These are phyloP conservation scores for Epichloe brachyelytri DNA, from an alignment of 2,329 filamentous ascomycete species.

Conservation along the genomic window DNA sequence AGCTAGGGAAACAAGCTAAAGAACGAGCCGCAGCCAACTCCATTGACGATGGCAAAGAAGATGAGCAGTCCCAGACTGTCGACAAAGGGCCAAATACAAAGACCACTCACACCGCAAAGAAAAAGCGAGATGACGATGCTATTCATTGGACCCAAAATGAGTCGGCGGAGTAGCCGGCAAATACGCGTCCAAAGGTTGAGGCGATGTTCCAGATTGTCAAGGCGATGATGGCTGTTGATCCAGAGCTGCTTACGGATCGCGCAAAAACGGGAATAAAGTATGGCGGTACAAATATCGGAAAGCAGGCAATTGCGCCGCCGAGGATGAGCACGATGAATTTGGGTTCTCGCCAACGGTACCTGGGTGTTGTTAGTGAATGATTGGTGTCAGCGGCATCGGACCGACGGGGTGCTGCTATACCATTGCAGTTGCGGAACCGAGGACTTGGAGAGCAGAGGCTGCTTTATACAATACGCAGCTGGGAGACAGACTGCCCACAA, in stretches of 20 bases:
- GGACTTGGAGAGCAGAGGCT: constrained; percentile 4
- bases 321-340: constrained; percentile 13
- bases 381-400: background rate
- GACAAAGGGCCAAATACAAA: constrained; percentile 16
- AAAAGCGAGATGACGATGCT: constrained; percentile 14
- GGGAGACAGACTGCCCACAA: constrained; percentile 17
- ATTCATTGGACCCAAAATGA: constrained; percentile 15
- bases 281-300: constrained; percentile 16
- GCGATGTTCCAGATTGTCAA: constrained; percentile 16
- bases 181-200: constrained; percentile 14
- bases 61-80: constrained; percentile 11
- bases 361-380: constrained; percentile 1
- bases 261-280: constrained; percentile 18
- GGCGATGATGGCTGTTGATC: constrained; percentile 10
- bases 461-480: constrained; percentile 12
- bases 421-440: constrained; percentile 13
- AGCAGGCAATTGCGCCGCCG: constrained; percentile 13
- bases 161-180: constrained; percentile 15
- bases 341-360: constrained; percentile 13
- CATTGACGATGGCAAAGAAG: constrained; percentile 15
- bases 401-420: constrained; percentile 3
- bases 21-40: constrained; percentile 17
- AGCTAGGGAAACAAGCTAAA: constrained; percentile 16
- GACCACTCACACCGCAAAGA: constrained; percentile 13
- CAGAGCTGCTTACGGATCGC: constrained; percentile 11